Percentiles rank a stretch among this genome's conserved stretches.
Conservation (phyloP, 2,329 filamentous ascomycete species). For the Arthroderma sp. region DNA sequence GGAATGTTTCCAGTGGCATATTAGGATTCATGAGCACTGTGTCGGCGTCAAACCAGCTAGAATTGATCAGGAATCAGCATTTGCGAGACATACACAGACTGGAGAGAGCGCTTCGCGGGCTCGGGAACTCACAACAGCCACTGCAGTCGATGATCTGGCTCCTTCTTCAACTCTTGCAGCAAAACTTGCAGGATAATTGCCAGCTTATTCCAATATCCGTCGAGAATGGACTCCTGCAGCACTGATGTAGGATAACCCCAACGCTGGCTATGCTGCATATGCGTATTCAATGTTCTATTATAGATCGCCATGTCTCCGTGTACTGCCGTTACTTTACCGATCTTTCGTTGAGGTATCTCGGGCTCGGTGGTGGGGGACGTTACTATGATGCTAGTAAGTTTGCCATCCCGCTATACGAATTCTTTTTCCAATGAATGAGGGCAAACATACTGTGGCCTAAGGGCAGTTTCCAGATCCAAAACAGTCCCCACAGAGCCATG, state of each 20-base stretch:
- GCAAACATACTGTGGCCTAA: too few species aligned
- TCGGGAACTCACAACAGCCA: slow-evolving; percentile 21
- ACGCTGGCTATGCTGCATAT: slow-evolving; percentile 27
- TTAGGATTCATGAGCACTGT: slow-evolving; percentile 22
- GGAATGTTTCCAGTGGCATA: slow-evolving; percentile 21
- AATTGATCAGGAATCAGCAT: neutral
- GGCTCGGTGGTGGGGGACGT: too few species aligned
- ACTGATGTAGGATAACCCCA: slow-evolving; percentile 32
- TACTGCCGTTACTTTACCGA: slow-evolving; percentile 12
- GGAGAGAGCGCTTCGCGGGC: neutral
- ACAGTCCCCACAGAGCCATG: too few species aligned
- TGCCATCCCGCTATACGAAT: too few species aligned
- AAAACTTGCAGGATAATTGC: slow-evolving; percentile 29
- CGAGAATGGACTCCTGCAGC: slow-evolving; percentile 28
- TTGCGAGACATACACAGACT: neutral
- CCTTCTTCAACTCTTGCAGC: slow-evolving; percentile 19
- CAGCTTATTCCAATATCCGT: slow-evolving; percentile 34
- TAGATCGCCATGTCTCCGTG: slow-evolving; percentile 22
- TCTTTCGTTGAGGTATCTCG: slow-evolving; percentile 1
- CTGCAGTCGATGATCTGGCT: slow-evolving; percentile 15
- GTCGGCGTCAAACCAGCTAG: slow-evolving; percentile 24
- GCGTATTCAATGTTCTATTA: slow-evolving; percentile 29
- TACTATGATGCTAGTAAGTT: too few species aligned
- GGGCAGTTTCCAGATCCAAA: too few species aligned
- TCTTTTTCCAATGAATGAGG: too few species aligned